These are phyloP conservation scores for Euphrasia confusa DNA, from an alignment of 257 asterid genomes.

Conservation along the genomic window DNA sequence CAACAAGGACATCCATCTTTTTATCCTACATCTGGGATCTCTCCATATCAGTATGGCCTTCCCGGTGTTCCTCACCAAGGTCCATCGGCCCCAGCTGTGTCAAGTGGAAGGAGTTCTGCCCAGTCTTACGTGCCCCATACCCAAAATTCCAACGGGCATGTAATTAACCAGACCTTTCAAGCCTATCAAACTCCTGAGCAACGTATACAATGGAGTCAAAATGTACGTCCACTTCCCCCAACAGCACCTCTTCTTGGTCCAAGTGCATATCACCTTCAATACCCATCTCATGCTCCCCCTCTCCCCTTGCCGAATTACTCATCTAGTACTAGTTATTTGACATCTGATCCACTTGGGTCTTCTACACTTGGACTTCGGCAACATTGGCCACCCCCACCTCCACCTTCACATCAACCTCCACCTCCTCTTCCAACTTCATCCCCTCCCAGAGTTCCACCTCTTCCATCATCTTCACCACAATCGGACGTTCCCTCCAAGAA, in stretches of 20 bases:
- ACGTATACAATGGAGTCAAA: conserved; percentile 45
- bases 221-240: background rate
- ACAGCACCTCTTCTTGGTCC: background rate
- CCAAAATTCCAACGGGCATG: conserved; percentile 39
- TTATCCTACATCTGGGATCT: conserved; percentile 30
- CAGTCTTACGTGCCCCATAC: conserved; percentile 39
- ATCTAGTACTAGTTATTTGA: conserved; percentile 31
- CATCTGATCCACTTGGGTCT: conserved; percentile 33
- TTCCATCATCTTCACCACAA: conserved; percentile 53
- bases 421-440: conserved; percentile 50
- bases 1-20: conserved; percentile 43
- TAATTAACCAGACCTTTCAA: conserved; percentile 34
- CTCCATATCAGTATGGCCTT: conserved; percentile 32
- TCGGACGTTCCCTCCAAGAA: conserved; percentile 23
- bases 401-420: conserved; percentile 37
- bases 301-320: conserved; percentile 29
- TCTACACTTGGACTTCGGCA: conserved; percentile 26
- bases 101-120: conserved; percentile 36
- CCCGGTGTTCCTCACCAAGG: conserved; percentile 36
- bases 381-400: conserved; percentile 22
- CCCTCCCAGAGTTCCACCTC: conserved; percentile 52
- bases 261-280: conserved; percentile 33
- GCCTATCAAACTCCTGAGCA: conserved; percentile 36
- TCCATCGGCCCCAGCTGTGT: conserved; percentile 29
- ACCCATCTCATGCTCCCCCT: conserved; percentile 32